These are phyloP conservation scores for Teunomyces cretensis DNA, from an alignment of 805 yeast species.

Conservation along the genomic window DNA sequence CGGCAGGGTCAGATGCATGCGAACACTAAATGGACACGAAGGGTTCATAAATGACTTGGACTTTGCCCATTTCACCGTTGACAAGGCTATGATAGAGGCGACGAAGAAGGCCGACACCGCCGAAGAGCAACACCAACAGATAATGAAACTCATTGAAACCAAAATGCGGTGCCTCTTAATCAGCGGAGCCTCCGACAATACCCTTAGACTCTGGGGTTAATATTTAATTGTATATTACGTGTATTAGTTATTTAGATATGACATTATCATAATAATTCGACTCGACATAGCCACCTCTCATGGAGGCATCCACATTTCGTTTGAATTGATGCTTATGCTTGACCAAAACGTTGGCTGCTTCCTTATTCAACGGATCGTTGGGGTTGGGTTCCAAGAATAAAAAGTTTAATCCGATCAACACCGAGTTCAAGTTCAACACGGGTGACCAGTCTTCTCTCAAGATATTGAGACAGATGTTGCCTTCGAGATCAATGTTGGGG, in stretches of 20 bases:
- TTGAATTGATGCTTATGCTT: slow-evolving; percentile 46
- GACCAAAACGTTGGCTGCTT: slow-evolving; percentile 64
- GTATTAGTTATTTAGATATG: slow-evolving; percentile 1
- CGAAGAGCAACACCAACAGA: slow-evolving; percentile 23
- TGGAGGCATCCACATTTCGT: slow-evolving; percentile 55
- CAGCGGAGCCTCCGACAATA: slow-evolving; percentile 62
- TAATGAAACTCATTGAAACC: slow-evolving; percentile 33
- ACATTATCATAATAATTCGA: slow-evolving; percentile 9
- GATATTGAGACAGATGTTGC: slow-evolving; percentile 89
- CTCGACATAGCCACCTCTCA: slow-evolving; percentile 71
- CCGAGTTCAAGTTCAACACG: slow-evolving; percentile 75
- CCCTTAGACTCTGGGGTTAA: slow-evolving; percentile 56
- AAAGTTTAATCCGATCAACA: slow-evolving; percentile 81
- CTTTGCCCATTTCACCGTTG: slow-evolving; percentile 47
- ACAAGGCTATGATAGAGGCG: slow-evolving; percentile 7
- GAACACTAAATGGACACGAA: slow-evolving; percentile 61
- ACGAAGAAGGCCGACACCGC: slow-evolving; percentile 7
- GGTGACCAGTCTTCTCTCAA: slow-evolving; percentile 97
- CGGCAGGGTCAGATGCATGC: slow-evolving; percentile 45
- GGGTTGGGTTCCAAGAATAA: slow-evolving; percentile 89
- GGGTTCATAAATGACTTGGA: slow-evolving; percentile 69
- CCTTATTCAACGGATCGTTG: slow-evolving; percentile 87
- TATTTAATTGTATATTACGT: background rate
- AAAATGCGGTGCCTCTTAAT: slow-evolving; percentile 62
- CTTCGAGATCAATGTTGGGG: slow-evolving; percentile 89